Evolutionary conservation across 805 yeast genomes (phyloP).

Genomic region (Suhomyces canberraensis): DNA sequence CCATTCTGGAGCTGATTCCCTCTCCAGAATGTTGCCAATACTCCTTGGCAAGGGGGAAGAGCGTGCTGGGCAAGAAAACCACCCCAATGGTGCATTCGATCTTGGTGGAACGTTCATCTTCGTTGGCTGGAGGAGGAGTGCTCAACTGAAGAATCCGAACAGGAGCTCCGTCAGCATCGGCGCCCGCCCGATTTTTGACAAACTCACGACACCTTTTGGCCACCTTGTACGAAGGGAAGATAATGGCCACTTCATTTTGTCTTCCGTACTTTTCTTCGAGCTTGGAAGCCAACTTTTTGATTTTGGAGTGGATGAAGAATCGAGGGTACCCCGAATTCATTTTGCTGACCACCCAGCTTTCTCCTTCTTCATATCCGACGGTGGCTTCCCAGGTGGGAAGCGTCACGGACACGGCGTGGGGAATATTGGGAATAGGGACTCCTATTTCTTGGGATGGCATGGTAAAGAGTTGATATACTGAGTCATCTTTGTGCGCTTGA

Average conservation of each 20-base stretch:
- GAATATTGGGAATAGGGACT: conserved; percentile 82
- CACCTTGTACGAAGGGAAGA: conserved; percentile 72
- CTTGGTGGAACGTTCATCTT: conserved; percentile 56
- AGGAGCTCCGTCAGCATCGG: conserved; percentile 28
- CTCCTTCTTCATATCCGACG: conserved; percentile 90
- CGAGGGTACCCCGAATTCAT: conserved; percentile 91
- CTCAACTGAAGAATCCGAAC: conserved; percentile 66
- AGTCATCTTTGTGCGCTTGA: too few species aligned
- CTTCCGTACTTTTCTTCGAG: conserved; percentile 73
- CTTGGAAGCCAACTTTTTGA: conserved; percentile 52
- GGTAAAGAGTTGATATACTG: not conserved
- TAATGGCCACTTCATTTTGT: conserved; percentile 68
- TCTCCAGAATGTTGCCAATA: conserved; percentile 99
- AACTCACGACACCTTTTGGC: conserved; percentile 87
- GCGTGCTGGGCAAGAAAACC: conserved; percentile 68
- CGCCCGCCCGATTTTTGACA: conserved; percentile 41
- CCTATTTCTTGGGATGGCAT: conserved; percentile 57
- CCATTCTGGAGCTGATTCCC: conserved; percentile 88
- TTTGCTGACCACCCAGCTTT: conserved; percentile 69
- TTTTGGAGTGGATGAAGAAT: conserved; percentile 64
- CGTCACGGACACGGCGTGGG: conserved; percentile 93
- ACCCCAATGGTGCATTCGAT: conserved; percentile 70
- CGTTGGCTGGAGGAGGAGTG: conserved; percentile 61
- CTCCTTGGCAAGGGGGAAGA: conserved; percentile 64
- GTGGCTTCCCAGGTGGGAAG: conserved; percentile 94